Evolutionary conservation across 2,329 filamentous ascomycete species (phyloP).

Genomic region (Boeremia exigua): DNA sequence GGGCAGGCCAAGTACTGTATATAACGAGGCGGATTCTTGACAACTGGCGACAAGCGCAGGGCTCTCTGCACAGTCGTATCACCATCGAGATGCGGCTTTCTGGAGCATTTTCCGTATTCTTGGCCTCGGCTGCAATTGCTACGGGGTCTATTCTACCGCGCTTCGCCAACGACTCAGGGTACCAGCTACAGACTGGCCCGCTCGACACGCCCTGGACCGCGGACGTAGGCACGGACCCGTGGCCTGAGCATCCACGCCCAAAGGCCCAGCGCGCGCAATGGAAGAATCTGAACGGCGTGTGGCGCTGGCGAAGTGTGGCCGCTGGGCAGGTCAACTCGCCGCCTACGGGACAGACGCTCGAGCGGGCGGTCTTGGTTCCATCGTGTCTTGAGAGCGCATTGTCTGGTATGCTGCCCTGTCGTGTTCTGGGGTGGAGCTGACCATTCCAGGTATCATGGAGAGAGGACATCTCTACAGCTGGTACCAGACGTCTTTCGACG

Average conservation of each 20-base stretch:
- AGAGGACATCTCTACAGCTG: slow-evolving; percentile 51
- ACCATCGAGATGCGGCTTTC: background rate
- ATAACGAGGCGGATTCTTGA: slow-evolving; percentile 18
- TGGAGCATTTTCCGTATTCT: background rate
- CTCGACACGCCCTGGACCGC: slow-evolving; percentile 58
- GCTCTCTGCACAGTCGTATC: background rate
- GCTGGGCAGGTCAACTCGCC: slow-evolving; percentile 50
- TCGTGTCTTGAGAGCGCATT: slow-evolving; percentile 62
- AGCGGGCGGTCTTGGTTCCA: slow-evolving; percentile 57
- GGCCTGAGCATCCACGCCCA: slow-evolving; percentile 65
- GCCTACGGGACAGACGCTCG: slow-evolving; percentile 53
- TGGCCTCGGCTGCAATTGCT: slow-evolving; percentile 3
- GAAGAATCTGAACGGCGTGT: slow-evolving; percentile 65
- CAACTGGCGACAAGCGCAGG: background rate
- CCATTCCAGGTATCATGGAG: slow-evolving; percentile 50
- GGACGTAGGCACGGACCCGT: slow-evolving; percentile 60
- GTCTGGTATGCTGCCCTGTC: slow-evolving; percentile 51
- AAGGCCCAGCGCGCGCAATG: slow-evolving; percentile 61
- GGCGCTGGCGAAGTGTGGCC: slow-evolving; percentile 58
- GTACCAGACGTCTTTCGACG: slow-evolving; percentile 59
- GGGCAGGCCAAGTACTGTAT: slow-evolving; percentile 22
- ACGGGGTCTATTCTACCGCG: slow-evolving; percentile 13
- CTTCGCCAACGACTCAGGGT: slow-evolving; percentile 40
- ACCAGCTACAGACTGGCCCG: slow-evolving; percentile 35
- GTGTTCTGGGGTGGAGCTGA: background rate